Evolutionary conservation across 2,329 filamentous ascomycete genomes (phyloP).

Genomic region (Colletotrichum sp.): DNA sequence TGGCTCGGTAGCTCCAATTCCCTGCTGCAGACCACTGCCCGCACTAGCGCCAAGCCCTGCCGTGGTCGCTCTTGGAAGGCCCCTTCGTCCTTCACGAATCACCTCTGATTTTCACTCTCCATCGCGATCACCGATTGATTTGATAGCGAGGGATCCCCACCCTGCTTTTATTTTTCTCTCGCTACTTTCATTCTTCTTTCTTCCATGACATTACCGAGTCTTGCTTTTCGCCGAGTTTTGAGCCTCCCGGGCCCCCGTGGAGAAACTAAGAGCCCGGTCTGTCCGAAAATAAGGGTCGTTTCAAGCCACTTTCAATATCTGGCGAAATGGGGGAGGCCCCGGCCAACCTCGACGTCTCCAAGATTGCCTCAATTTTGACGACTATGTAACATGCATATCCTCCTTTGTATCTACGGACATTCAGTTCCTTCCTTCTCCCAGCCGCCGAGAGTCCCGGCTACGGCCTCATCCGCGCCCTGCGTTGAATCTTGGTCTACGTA

Average conservation of each 20-base stretch:
- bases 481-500: not conserved
- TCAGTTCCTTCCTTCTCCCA: not conserved
- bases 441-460: not conserved
- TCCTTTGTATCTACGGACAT: not conserved
- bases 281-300: constrained; percentile 19
- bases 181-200: not conserved
- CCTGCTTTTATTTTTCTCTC: not conserved
- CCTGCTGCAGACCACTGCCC: not conserved
- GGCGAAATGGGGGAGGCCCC: not conserved
- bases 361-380: constrained; percentile 13
- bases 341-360: constrained; percentile 2
- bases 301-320: constrained; percentile 15
- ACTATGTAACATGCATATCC: not conserved
- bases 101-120: not conserved
- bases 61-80: not conserved
- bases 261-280: constrained; percentile 16
- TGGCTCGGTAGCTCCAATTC: not conserved
- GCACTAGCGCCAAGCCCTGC: not conserved
- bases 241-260: constrained; percentile 3
- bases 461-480: not conserved
- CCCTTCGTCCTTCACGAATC: not conserved
- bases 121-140: constrained; percentile 10
- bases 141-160: not conserved
- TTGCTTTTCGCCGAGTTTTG: not conserved
- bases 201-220: not conserved